phyloP scores from a whole-genome alignment of 345 rosid species.

The Eucalyptus regnans region DNA sequence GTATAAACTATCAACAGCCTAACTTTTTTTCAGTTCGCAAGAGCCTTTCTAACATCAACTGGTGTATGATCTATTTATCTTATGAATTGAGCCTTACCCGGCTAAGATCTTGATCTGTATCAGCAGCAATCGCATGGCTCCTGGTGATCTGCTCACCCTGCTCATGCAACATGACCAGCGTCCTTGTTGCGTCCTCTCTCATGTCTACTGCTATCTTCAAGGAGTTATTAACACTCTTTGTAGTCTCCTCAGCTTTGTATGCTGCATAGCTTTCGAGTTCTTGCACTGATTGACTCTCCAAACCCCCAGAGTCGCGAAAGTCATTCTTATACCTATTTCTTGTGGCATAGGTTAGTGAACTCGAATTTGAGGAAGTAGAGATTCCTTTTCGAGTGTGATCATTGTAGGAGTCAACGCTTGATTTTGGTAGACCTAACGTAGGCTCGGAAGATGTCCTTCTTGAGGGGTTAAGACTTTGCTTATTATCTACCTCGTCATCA shows the following conservation, averaged over 20 bases:
- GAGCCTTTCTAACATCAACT: neutral
- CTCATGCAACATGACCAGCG: slow-evolving; percentile 69
- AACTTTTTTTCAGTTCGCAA: neutral
- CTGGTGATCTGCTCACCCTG: slow-evolving; percentile 89
- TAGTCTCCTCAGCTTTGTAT: slow-evolving; percentile 91
- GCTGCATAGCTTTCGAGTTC: slow-evolving; percentile 79
- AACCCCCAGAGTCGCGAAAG: slow-evolving; percentile 73
- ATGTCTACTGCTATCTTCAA: slow-evolving; percentile 89
- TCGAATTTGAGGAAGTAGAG: slow-evolving; percentile 17
- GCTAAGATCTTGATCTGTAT: slow-evolving; percentile 81
- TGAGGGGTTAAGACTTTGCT: slow-evolving; percentile 30
- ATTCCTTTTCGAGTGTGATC: slow-evolving; percentile 16
- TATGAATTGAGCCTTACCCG: slow-evolving; percentile 39
- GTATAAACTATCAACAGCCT: neutral
- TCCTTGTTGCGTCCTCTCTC: slow-evolving; percentile 68
- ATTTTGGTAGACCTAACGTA: slow-evolving; percentile 9
- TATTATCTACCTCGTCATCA: slow-evolving; percentile 47
- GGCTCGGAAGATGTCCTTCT: slow-evolving; percentile 58
- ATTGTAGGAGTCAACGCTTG: slow-evolving; percentile 46
- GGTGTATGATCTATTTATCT: neutral
- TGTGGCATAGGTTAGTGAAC: slow-evolving; percentile 18
- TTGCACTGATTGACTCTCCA: slow-evolving; percentile 81
- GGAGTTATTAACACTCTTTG: slow-evolving; percentile 68
- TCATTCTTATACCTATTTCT: slow-evolving; percentile 61
- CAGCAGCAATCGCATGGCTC: slow-evolving; percentile 60